Percentiles rank a stretch among this genome's conserved stretches.
These are phyloP conservation scores for Spirogloea muscicola DNA, from an alignment of 139 green algal genomes.

Conservation along the genomic window DNA sequence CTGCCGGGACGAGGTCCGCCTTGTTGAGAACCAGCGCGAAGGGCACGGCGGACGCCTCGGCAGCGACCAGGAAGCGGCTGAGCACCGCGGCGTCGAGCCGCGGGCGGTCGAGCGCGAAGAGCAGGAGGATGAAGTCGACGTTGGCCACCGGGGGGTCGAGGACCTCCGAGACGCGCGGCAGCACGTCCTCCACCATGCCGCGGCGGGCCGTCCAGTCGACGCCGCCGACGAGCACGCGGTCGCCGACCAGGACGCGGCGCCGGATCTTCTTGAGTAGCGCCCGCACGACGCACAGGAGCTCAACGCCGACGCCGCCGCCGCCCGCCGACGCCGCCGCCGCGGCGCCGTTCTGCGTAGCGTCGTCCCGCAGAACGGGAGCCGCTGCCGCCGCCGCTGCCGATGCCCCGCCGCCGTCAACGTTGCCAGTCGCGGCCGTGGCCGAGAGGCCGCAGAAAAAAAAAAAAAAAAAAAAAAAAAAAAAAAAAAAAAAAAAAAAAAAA, in stretches of 20 bases:
- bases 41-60: slow-evolving; percentile 70
- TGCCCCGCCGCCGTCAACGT: no score
- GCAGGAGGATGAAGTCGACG: slow-evolving; percentile 81
- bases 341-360: no score
- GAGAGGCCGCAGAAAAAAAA: no score
- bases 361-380: no score
- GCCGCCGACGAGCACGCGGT: slow-evolving; percentile 66
- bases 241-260: slow-evolving; percentile 79
- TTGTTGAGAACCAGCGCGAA: slow-evolving; percentile 94
- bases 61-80: slow-evolving; percentile 80
- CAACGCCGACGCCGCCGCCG: no score
- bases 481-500: no score
- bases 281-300: slow-evolving; percentile 81
- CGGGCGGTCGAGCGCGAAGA: slow-evolving; percentile 78
- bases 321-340: no score
- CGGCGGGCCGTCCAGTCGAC: slow-evolving; percentile 75
- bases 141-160: slow-evolving; percentile 85
- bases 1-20: slow-evolving; percentile 65
- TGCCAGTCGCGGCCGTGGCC: no score
- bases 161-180: slow-evolving; percentile 53
- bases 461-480: no score
- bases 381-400: no score
- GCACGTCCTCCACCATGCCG: slow-evolving; percentile 48
- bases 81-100: slow-evolving; percentile 56
- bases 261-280: slow-evolving; percentile 88